These are phyloP conservation scores for Zygosaccharomyces pseudobailii DNA, from an alignment of 1,139 yeast species.

Conservation along the genomic window DNA sequence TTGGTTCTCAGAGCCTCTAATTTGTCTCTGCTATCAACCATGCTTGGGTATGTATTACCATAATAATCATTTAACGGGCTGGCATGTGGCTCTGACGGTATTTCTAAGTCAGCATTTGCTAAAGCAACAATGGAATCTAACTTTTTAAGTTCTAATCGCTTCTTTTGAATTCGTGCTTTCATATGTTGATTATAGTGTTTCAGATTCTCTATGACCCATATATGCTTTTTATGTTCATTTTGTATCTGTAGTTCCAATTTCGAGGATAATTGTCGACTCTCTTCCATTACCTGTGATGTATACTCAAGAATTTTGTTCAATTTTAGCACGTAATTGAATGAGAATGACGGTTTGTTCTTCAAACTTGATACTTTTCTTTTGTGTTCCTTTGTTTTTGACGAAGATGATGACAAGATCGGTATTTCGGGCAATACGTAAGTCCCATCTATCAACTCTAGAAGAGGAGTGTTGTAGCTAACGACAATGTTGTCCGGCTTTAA, in stretches of 20 bases:
- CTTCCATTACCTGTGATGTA: constrained; percentile 22
- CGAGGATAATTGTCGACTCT: constrained; percentile 15
- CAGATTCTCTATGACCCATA: constrained; percentile 5
- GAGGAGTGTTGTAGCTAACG: constrained; percentile 11
- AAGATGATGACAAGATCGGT: background rate
- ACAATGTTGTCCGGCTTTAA: constrained; percentile 14
- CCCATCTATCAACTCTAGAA: constrained; percentile 23
- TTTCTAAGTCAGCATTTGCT: background rate
- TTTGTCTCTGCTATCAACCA: constrained; percentile 19
- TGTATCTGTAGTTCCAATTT: constrained; percentile 12
- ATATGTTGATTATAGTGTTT: constrained; percentile 9
- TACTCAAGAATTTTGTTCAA: constrained; percentile 28
- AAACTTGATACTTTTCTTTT: constrained; percentile 3
- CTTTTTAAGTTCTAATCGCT: constrained; percentile 3
- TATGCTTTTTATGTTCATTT: constrained; percentile 2
- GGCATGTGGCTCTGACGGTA: background rate
- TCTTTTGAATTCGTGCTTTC: constrained; percentile 7
- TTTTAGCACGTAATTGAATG: constrained; percentile 27
- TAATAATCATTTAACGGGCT: constrained; percentile 23
- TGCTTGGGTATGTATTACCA: constrained; percentile 25
- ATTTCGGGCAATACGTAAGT: constrained; percentile 13
- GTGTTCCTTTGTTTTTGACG: background rate
- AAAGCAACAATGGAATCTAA: background rate
- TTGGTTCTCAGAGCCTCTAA: constrained; percentile 16
- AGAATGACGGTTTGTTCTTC: constrained; percentile 16